phyloP scores from a whole-genome alignment of 441 rosid species.

The Croton laevigatus region DNA sequence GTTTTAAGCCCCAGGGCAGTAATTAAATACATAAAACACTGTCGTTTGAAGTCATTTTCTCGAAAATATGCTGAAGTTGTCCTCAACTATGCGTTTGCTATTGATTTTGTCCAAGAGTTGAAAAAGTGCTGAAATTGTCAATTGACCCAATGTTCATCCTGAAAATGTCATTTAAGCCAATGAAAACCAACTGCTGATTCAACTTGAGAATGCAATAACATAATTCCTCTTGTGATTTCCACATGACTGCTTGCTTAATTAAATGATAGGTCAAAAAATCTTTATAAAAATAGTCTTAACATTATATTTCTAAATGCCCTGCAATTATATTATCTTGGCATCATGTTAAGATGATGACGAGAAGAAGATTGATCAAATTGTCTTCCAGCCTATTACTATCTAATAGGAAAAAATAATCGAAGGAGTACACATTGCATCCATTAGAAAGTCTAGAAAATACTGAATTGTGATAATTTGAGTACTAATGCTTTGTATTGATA shows the following conservation, averaged over 20 bases:
- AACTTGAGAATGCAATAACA: not conserved
- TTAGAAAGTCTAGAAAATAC: conserved; percentile 7
- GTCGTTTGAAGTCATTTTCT: too few species aligned
- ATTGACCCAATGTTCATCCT: too few species aligned
- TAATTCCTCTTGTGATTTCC: not conserved
- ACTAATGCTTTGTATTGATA: not conserved
- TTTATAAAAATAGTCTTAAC: not conserved
- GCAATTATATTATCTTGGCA: not conserved
- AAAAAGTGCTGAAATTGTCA: too few species aligned
- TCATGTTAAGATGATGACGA: not conserved
- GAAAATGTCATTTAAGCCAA: too few species aligned
- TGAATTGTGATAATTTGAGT: not conserved
- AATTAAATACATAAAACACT: too few species aligned
- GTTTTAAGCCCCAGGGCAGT: too few species aligned
- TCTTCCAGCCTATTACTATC: not conserved
- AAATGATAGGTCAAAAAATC: not conserved
- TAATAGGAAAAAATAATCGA: not conserved
- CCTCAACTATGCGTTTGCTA: too few species aligned
- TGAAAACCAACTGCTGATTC: not conserved
- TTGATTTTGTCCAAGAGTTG: too few species aligned
- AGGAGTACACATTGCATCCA: not conserved
- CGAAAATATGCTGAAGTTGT: too few species aligned
- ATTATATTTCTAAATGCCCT: not conserved
- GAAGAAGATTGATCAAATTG: not conserved
- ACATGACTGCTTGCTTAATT: not conserved